Conservation (phyloP, 495 filamentous ascomycete genomes). For the Opeltia flavorubescens region DNA sequence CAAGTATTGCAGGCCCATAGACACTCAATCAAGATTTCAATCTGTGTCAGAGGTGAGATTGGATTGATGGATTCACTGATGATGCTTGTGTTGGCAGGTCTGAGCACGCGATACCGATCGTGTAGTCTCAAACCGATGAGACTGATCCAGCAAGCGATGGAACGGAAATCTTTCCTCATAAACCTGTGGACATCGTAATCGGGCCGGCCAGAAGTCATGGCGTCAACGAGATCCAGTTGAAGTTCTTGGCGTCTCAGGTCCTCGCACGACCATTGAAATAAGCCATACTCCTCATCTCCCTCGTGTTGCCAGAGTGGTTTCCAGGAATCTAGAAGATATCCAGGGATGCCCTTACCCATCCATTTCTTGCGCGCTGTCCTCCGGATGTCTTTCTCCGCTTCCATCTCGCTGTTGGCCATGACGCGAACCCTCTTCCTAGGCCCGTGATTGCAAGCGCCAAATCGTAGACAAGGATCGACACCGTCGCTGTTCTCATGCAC, state of each 20-base stretch:
- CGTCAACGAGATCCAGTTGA: neutral
- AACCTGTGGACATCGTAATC: neutral
- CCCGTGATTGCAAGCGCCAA: no score
- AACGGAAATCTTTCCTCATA: neutral
- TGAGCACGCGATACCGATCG: neutral
- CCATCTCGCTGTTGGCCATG: neutral
- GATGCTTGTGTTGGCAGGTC: neutral
- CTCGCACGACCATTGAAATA: neutral
- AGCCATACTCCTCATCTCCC: neutral
- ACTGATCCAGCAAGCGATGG: neutral
- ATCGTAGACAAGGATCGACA: no score
- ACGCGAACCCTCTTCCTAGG: neutral
- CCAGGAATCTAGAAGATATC: conserved; percentile 1
- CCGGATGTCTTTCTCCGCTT: neutral
- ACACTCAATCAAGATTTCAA: conserved; percentile 2
- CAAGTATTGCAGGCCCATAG: neutral
- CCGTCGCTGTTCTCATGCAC: no score
- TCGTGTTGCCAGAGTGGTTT: neutral
- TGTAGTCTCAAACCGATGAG: neutral
- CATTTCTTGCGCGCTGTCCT: neutral
- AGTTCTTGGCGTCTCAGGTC: neutral
- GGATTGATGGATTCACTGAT: neutral
- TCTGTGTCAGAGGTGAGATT: neutral
- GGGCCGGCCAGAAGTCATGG: neutral
- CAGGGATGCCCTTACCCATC: neutral